Evolutionary conservation across 352 stramenopile genomes (phyloP).

Genomic region (Pythium inflatum): DNA sequence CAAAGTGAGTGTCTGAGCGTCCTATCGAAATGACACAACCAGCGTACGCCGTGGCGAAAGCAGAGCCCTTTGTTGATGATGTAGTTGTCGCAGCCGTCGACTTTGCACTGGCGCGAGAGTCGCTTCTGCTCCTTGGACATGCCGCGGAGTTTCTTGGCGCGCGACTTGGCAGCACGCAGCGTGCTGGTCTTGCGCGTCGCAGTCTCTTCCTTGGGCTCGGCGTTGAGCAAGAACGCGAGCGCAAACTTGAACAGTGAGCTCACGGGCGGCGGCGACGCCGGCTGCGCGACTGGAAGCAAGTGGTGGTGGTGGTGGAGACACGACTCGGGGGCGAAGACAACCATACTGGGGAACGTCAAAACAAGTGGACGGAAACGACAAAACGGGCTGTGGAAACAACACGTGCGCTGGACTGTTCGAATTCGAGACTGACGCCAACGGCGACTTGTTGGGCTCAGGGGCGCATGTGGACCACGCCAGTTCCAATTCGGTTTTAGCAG

Average conservation of each 20-base stretch:
- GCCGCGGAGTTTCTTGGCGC: constrained; percentile 21
- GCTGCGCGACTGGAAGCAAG: neutral
- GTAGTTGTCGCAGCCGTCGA: constrained; percentile 48
- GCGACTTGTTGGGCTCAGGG: neutral
- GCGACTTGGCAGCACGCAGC: too few species aligned
- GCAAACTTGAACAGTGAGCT: too few species aligned
- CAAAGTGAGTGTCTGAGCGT: neutral
- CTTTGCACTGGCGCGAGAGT: constrained; percentile 38
- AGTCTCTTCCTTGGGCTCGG: too few species aligned
- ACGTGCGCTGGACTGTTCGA: constrained; percentile 18
- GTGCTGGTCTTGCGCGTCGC: constrained; percentile 14
- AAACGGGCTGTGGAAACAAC: neutral
- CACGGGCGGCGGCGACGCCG: constrained; percentile 12
- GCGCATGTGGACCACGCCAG: neutral
- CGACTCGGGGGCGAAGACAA: neutral
- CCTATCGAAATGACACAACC: neutral
- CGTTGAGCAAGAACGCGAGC: too few species aligned
- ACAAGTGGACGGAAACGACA: neutral
- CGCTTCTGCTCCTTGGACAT: constrained; percentile 40
- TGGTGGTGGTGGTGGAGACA: constrained; percentile 1
- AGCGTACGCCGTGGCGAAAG: constrained; percentile 47
- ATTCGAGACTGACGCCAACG: constrained; percentile 13
- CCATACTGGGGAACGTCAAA: neutral
- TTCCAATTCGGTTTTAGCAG: neutral
- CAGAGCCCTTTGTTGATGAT: constrained; percentile 55